Conservation (phyloP, 306 rosid genomes). For the Mimosa pudica region DNA sequence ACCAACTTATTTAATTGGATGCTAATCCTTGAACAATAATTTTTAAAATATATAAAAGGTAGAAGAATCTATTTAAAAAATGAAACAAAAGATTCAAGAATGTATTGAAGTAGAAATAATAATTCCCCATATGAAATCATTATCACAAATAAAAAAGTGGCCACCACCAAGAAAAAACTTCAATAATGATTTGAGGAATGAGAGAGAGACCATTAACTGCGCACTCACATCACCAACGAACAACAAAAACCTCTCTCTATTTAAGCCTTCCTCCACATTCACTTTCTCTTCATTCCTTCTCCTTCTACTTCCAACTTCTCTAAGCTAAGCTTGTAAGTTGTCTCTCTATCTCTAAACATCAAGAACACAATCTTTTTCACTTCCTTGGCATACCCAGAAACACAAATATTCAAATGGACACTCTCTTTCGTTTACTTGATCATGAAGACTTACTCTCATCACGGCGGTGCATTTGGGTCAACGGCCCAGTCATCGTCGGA, state of each 20-base stretch:
- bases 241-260: slow-evolving; percentile 45
- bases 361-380: not conserved
- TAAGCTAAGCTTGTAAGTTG: not conserved
- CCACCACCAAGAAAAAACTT: not conserved
- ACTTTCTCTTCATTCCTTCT: slow-evolving; percentile 33
- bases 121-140: slow-evolving; percentile 7
- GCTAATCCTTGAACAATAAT: slow-evolving; percentile 29
- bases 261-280: slow-evolving; percentile 52
- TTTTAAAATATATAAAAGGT: slow-evolving; percentile 10
- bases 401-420: slow-evolving; percentile 56
- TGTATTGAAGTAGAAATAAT: not conserved
- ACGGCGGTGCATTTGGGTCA: slow-evolving; percentile 75
- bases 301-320: not conserved
- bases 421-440: slow-evolving; percentile 57
- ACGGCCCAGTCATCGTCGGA: slow-evolving; percentile 90
- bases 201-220: slow-evolving; percentile 33
- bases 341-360: not conserved
- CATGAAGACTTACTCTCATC: slow-evolving; percentile 57
- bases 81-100: slow-evolving; percentile 28
- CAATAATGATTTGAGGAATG: slow-evolving; percentile 52
- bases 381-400: not conserved
- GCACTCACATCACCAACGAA: slow-evolving; percentile 35
- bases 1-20: slow-evolving; percentile 9
- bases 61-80: slow-evolving; percentile 62
- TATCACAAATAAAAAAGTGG: not conserved